A percentile compares a stretch with the other conserved stretches of the same genome.
Evolutionary conservation across 1,139 yeast species (phyloP).

Genomic region (Lodderomyces elongisporus): DNA sequence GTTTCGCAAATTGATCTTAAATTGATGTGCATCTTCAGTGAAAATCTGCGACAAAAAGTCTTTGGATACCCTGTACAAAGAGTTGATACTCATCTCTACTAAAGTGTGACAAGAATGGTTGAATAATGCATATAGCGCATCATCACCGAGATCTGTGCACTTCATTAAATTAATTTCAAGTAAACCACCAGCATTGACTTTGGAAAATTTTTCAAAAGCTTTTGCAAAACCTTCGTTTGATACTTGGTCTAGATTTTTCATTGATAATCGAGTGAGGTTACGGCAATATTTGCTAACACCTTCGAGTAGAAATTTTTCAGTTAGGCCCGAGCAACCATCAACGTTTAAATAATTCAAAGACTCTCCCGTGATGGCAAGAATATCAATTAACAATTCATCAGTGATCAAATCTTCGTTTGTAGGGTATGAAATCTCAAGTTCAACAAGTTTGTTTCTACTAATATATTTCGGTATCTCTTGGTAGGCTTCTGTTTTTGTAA

Average conservation of each 20-base stretch:
- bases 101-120: slow-evolving; percentile 63
- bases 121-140: slow-evolving; percentile 54
- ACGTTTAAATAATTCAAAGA: slow-evolving; percentile 52
- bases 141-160: slow-evolving; percentile 62
- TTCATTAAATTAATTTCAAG: slow-evolving; percentile 58
- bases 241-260: slow-evolving; percentile 52
- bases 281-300: slow-evolving; percentile 60
- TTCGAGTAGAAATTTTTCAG: slow-evolving; percentile 57
- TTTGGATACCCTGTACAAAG: slow-evolving; percentile 54
- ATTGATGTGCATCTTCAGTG: slow-evolving; percentile 31
- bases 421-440: slow-evolving; percentile 68
- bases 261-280: slow-evolving; percentile 47
- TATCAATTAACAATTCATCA: slow-evolving; percentile 63
- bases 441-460: slow-evolving; percentile 37
- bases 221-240: slow-evolving; percentile 60
- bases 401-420: slow-evolving; percentile 59
- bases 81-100: slow-evolving; percentile 66
- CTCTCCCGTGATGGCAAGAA: slow-evolving; percentile 61
- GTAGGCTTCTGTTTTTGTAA: slow-evolving; percentile 54
- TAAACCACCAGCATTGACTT: slow-evolving; percentile 55
- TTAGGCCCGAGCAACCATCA: slow-evolving; percentile 68
- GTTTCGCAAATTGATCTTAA: slow-evolving; percentile 25
- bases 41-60: slow-evolving; percentile 43
- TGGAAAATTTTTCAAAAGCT: slow-evolving; percentile 38
- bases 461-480: slow-evolving; percentile 63